Evolutionary conservation across 352 stramenopile species (phyloP).

Genomic region (Phytophthora cactorum): DNA sequence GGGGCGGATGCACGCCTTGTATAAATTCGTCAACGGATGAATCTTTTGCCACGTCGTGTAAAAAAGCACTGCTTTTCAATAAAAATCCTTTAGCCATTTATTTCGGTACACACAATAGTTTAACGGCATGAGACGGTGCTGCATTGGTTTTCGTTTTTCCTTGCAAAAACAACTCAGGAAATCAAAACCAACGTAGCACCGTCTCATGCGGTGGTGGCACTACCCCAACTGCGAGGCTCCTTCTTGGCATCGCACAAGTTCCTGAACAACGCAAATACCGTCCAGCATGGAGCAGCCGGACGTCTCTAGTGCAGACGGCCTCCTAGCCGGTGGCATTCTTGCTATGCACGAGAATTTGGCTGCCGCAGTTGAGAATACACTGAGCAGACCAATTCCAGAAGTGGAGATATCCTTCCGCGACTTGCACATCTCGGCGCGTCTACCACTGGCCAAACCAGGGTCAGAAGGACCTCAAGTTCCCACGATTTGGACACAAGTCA

Average conservation of each 20-base stretch:
- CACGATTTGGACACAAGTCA: slow-evolving; percentile 39
- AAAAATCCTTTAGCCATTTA: too few species aligned
- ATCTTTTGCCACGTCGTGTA: too few species aligned
- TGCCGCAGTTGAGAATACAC: slow-evolving; percentile 41
- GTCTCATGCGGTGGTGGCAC: slow-evolving; percentile 5
- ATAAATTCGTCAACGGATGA: too few species aligned
- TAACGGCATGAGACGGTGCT: too few species aligned
- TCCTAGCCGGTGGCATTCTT: slow-evolving; percentile 53
- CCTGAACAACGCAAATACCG: background rate
- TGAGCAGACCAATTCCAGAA: slow-evolving; percentile 49
- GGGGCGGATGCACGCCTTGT: too few species aligned
- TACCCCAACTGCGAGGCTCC: background rate
- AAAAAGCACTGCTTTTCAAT: too few species aligned
- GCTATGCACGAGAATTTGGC: slow-evolving; percentile 62
- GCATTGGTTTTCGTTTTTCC: background rate
- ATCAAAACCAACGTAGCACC: slow-evolving; percentile 19
- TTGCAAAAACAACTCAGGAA: background rate
- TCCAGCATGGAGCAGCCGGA: slow-evolving; percentile 18
- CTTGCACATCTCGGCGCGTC: slow-evolving; percentile 47
- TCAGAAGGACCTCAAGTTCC: slow-evolving; percentile 37
- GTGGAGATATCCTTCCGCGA: slow-evolving; percentile 62
- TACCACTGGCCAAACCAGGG: slow-evolving; percentile 23
- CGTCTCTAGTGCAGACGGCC: slow-evolving; percentile 48
- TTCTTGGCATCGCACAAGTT: slow-evolving; percentile 1
- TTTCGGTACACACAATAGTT: too few species aligned